A percentile compares a stretch with the other conserved stretches of the same genome.
phyloP scores from a whole-genome alignment of 2,329 filamentous ascomycete genomes.

The Ceratocystis destructans region DNA sequence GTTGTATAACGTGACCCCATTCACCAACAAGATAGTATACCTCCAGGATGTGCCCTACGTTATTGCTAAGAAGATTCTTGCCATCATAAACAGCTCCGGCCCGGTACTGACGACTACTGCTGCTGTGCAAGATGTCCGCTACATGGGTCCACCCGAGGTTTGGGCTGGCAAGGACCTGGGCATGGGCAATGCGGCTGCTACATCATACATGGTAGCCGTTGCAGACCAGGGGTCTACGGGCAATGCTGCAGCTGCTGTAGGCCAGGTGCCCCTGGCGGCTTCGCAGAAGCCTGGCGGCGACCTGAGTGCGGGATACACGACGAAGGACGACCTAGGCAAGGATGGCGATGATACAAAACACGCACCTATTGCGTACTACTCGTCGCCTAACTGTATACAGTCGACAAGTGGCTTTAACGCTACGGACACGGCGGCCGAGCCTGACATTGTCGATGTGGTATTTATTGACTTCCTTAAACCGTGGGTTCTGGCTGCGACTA shows the following conservation, averaged over 20 bases:
- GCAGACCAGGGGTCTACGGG: neutral
- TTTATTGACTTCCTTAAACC: conserved; percentile 85
- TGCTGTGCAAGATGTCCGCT: conserved; percentile 30
- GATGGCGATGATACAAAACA: conserved; percentile 91
- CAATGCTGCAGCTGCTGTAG: neutral
- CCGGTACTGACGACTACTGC: conserved; percentile 31
- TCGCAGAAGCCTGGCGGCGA: conserved; percentile 26
- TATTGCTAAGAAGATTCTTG: conserved; percentile 55
- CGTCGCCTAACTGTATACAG: conserved; percentile 73
- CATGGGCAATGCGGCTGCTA: neutral
- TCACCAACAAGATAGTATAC: conserved; percentile 63
- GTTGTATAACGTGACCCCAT: conserved; percentile 76
- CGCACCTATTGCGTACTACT: conserved; percentile 56
- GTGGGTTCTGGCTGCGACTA: conserved; percentile 64
- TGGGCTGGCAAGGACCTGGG: conserved; percentile 22
- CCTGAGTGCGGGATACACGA: conserved; percentile 66
- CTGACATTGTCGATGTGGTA: conserved; percentile 68
- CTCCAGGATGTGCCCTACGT: conserved; percentile 70
- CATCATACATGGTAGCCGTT: neutral
- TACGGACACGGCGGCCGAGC: conserved; percentile 32
- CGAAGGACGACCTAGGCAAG: conserved; percentile 63
- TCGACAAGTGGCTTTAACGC: conserved; percentile 48
- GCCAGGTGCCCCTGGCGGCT: conserved; percentile 8
- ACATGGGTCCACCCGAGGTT: conserved; percentile 39
- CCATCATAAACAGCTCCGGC: conserved; percentile 41